phyloP scores from a whole-genome alignment of 2,329 filamentous ascomycete species.

The Ilyonectria destructans region DNA sequence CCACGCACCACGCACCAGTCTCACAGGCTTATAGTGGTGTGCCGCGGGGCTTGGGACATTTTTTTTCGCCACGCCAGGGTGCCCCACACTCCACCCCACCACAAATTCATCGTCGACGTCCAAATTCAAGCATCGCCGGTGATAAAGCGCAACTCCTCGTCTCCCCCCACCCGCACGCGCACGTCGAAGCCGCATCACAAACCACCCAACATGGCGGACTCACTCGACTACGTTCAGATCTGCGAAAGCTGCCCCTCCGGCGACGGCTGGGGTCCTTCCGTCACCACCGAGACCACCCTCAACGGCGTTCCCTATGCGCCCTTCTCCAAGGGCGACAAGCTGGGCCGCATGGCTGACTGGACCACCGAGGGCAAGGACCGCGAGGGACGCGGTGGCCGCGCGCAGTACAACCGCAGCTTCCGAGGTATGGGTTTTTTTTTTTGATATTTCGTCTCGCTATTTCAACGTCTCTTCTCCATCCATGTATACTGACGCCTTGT shows the following conservation, averaged over 20 bases:
- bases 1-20: background rate
- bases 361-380: conserved; percentile 91
- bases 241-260: conserved; percentile 81
- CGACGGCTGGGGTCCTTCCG: conserved; percentile 90
- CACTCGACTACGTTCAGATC: conserved; percentile 73
- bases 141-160: conserved; percentile 46
- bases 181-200: conserved; percentile 34
- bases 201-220: conserved; percentile 64
- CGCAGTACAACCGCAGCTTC: conserved; percentile 94
- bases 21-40: conserved; percentile 10
- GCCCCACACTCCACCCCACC: conserved; percentile 58
- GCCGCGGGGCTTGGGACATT: conserved; percentile 52
- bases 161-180: conserved; percentile 36
- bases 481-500: conserved; percentile 29
- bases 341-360: conserved; percentile 99
- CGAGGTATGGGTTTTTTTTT: conserved; percentile 76
- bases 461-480: background rate
- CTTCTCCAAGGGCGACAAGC: conserved; percentile 98
- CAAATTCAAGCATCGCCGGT: conserved; percentile 53
- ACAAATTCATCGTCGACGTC: conserved; percentile 58
- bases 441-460: background rate
- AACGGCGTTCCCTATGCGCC: conserved; percentile 97
- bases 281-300: conserved; percentile 88
- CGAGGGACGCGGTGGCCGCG: conserved; percentile 79
- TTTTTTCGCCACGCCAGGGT: conserved; percentile 49